phyloP scores from a whole-genome alignment of 768 basidiomycete genomes.

The Podaxis carcinomalis region DNA sequence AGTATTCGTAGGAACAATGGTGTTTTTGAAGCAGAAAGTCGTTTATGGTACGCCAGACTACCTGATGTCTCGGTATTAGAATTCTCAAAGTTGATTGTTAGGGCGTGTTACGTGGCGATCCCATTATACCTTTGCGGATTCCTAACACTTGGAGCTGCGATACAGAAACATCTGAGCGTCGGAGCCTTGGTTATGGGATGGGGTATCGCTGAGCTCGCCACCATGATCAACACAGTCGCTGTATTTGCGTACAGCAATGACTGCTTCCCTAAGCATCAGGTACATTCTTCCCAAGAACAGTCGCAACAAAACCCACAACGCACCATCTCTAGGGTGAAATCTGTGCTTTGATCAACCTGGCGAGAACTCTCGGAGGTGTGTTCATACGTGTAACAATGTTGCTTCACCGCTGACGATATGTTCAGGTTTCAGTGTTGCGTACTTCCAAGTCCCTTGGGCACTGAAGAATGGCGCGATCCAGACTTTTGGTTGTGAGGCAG shows the following conservation, averaged over 20 bases:
- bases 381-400: not conserved
- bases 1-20: constrained; percentile 29
- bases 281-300: not conserved
- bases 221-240: constrained; percentile 51
- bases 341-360: constrained; percentile 50
- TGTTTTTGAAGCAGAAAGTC: constrained; percentile 39
- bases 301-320: constrained; percentile 13
- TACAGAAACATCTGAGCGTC: constrained; percentile 42
- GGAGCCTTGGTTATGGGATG: constrained; percentile 55
- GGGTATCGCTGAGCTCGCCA: constrained; percentile 46
- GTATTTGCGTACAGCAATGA: constrained; percentile 34
- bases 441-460: constrained; percentile 58
- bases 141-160: constrained; percentile 42
- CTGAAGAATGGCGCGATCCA: constrained; percentile 46
- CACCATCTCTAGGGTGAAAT: constrained; percentile 41
- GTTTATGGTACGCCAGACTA: constrained; percentile 39
- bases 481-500: constrained; percentile 52
- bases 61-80: not conserved
- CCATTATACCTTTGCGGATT: constrained; percentile 54
- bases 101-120: constrained; percentile 50
- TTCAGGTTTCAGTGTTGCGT: constrained; percentile 47
- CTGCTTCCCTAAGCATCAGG: constrained; percentile 27
- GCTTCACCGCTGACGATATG: not conserved
- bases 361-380: constrained; percentile 43
- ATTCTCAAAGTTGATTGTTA: constrained; percentile 16